Evolutionary conservation across 2,329 filamentous ascomycete genomes (phyloP).

Genomic region (Fusarium newnesense): DNA sequence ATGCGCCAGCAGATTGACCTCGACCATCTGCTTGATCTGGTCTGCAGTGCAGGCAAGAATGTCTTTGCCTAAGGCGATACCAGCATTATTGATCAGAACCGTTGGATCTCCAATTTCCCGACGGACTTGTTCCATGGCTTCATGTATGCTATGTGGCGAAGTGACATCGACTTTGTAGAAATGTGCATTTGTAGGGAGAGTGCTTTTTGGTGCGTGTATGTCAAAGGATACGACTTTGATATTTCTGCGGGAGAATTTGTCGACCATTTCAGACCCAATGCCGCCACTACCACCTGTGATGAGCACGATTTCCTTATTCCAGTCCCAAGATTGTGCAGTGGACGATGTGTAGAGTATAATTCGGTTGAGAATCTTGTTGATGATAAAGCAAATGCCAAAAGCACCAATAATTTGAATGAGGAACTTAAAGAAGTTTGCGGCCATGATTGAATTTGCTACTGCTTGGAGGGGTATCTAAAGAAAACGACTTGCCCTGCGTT

Average conservation of each 20-base stretch:
- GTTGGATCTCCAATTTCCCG: neutral
- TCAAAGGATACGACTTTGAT: neutral
- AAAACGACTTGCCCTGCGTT: too few relatives aligned
- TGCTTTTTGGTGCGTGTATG: neutral
- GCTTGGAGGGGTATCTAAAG: accelerated
- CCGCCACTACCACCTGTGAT: neutral
- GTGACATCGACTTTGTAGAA: neutral
- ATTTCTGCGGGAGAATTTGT: neutral
- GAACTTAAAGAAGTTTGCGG: accelerated
- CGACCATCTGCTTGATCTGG: neutral
- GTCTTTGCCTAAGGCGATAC: neutral
- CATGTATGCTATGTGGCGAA: neutral
- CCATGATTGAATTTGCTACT: neutral
- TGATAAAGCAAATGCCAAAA: neutral
- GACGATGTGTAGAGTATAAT: neutral
- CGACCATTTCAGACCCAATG: neutral
- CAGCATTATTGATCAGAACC: neutral
- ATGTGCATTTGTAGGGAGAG: neutral
- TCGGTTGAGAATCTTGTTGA: neutral
- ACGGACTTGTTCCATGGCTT: neutral
- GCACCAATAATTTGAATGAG: neutral
- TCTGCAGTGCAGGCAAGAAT: neutral
- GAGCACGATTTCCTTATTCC: neutral
- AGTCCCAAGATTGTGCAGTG: neutral
- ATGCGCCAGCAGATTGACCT: neutral